Evolutionary conservation across 176 grass and related monocot species (phyloP), one percentile per base, ranked within the genome.

Genomic region (Cocos nucifera): DNA sequence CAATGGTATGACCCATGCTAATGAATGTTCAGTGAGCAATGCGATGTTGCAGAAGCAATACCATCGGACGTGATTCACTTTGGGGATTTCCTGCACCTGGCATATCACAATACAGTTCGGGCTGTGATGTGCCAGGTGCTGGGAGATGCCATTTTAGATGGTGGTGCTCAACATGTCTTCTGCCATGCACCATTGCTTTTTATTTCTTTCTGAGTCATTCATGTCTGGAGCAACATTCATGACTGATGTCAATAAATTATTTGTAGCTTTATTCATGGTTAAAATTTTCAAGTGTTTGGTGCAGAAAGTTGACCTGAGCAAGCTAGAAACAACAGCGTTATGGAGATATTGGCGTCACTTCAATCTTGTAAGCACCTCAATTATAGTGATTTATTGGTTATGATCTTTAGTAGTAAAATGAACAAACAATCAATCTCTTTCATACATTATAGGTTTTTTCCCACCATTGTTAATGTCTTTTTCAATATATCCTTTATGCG

Each of bases 321-420:
- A 94, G 57, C 77, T 94, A 61, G 89, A 87, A 59, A 70, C 82
- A 50, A 80, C 70, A 75, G 89, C 89, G 71, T 69, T 94, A 48
- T 81, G 78, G 89, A 88, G 84, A 94, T 94, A 94, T 65, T 94
- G 84, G 80, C 74, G 70, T 48, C 84, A 94, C 60, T 94, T 94
- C 77, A 88, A 88, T 53, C 75, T 88, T 2, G 84, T 94, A 74
- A 79, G 83, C 6, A 44, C 35, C 2, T 44, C 35, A 44, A 12
- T 44, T 44, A 12, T 44, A 44, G 2, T 44, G 35, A 44, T 44
- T 44, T 12, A 44, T 44, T 12, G 10, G 14, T 44, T 44, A 44
- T 44, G 14, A 12, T 44, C 8, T 44, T 44, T 44, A 44, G 12
- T 44, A 44, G 35, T 44, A 44, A 44, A 14, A 44, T 44, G 8